Percentiles rank a stretch among this genome's conserved stretches.
These are phyloP conservation scores for Plectosphaerella sp. DNA, from an alignment of 2,329 filamentous ascomycete species.

Conservation along the genomic window DNA sequence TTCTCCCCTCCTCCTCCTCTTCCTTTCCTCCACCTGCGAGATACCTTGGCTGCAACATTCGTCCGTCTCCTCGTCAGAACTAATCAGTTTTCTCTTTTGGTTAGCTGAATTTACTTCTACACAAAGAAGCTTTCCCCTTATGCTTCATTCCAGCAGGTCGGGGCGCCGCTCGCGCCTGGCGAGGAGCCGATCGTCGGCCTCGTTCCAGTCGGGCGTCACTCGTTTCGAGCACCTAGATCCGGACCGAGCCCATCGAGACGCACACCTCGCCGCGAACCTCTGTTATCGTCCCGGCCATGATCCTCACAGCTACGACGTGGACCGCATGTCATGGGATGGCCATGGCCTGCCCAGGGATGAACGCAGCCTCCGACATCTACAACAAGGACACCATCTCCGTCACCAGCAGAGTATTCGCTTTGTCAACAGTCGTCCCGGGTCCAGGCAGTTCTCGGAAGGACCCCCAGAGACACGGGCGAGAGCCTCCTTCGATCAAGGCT, in stretches of 20 bases:
- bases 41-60: too few species aligned
- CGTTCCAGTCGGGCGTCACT: constrained; percentile 35
- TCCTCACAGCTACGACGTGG: constrained; percentile 27
- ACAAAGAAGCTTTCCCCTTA: constrained; percentile 16
- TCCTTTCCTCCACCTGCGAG: too few species aligned
- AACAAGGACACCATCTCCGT: constrained; percentile 10
- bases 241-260: constrained; percentile 46
- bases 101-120: constrained; percentile 4
- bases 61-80: background rate
- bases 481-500: background rate
- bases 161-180: constrained; percentile 37
- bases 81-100: constrained; percentile 8
- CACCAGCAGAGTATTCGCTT: constrained; percentile 55
- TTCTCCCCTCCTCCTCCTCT: too few species aligned
- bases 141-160: constrained; percentile 46
- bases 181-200: constrained; percentile 51
- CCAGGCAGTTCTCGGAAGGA: background rate
- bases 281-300: constrained; percentile 53
- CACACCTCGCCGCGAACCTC: constrained; percentile 56
- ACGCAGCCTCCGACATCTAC: constrained; percentile 3
- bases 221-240: constrained; percentile 42
- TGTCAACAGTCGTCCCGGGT: constrained; percentile 20
- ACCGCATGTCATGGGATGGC: constrained; percentile 15
- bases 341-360: constrained; percentile 12
- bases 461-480: background rate